Evolutionary conservation across 768 basidiomycete species (phyloP).

Genomic region (Boletus coccyginus): DNA sequence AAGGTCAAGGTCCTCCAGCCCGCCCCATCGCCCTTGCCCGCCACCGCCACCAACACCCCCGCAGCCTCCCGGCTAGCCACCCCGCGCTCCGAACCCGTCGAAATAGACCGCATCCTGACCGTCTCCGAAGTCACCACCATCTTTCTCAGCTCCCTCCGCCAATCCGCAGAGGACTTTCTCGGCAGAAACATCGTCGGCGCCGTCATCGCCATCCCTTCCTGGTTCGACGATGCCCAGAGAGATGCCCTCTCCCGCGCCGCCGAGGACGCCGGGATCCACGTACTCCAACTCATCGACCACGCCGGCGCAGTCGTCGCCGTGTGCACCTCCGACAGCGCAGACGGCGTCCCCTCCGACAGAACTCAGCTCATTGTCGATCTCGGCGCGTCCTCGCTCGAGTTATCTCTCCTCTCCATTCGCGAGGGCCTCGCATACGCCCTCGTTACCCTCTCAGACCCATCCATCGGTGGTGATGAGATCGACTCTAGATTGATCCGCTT

Average conservation of each 20-base stretch:
- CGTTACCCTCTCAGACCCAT: conserved; percentile 43
- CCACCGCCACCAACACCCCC: conserved; percentile 56
- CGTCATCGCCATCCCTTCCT: conserved; percentile 79
- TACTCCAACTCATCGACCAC: conserved; percentile 87
- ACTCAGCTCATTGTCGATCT: conserved; percentile 81
- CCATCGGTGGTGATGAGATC: conserved; percentile 66
- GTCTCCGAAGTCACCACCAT: conserved; percentile 80
- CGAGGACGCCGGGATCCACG: conserved; percentile 73
- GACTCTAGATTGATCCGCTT: conserved; percentile 84
- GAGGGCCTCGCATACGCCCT: conserved; percentile 71
- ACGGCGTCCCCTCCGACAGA: conserved; percentile 53
- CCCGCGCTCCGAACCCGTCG: conserved; percentile 69
- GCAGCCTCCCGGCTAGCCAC: conserved; percentile 67
- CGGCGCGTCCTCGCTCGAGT: conserved; percentile 67
- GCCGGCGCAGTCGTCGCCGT: conserved; percentile 66
- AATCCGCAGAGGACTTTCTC: conserved; percentile 89
- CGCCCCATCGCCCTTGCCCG: conserved; percentile 65
- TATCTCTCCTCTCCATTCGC: conserved; percentile 70
- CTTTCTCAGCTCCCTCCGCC: conserved; percentile 80
- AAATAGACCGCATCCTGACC: conserved; percentile 68
- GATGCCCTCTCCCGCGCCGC: conserved; percentile 73
- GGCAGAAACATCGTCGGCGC: conserved; percentile 75
- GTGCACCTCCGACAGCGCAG: conserved; percentile 46
- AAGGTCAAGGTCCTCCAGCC: conserved; percentile 79
- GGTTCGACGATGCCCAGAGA: conserved; percentile 67